Conservation (phyloP, 192 early-diverging fungal genomes). For the Coemansia sp. region DNA sequence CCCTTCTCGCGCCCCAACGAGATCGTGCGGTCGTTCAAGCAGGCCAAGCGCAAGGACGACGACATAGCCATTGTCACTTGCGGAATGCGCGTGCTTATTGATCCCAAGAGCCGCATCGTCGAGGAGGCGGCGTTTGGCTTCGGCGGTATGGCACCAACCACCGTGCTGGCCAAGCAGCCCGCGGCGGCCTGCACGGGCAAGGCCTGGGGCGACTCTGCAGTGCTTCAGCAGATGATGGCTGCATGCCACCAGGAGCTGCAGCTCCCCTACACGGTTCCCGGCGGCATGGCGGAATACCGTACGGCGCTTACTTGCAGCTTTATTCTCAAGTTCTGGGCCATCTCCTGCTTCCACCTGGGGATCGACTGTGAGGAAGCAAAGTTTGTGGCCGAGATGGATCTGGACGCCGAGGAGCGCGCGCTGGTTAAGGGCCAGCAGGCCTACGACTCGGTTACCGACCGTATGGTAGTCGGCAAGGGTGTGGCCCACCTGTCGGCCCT, state of each 20-base stretch:
- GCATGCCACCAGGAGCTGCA: slow-evolving; percentile 39
- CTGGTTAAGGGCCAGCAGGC: slow-evolving; percentile 45
- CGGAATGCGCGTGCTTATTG: slow-evolving; percentile 60
- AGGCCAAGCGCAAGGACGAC: slow-evolving; percentile 84
- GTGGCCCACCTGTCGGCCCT: slow-evolving; percentile 73
- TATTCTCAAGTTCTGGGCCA: slow-evolving; percentile 66
- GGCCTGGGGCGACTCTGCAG: slow-evolving; percentile 55
- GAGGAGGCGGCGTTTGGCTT: slow-evolving; percentile 65
- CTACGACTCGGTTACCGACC: slow-evolving; percentile 42
- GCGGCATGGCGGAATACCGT: slow-evolving; percentile 71
- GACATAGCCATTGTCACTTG: slow-evolving; percentile 87
- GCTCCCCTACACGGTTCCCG: slow-evolving; percentile 56
- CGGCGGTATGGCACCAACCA: slow-evolving; percentile 76
- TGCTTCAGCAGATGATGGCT: slow-evolving; percentile 49
- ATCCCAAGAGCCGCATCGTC: slow-evolving; percentile 43
- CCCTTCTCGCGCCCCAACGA: slow-evolving; percentile 61
- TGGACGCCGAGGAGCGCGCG: slow-evolving; percentile 14
- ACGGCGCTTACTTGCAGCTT: slow-evolving; percentile 60
- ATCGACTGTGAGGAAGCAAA: slow-evolving; percentile 14
- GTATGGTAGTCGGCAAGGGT: slow-evolving; percentile 60
- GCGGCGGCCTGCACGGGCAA: slow-evolving; percentile 51
- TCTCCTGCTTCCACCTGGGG: slow-evolving; percentile 18
- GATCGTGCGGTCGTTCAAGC: slow-evolving; percentile 75
- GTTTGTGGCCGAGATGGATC: slow-evolving; percentile 14
- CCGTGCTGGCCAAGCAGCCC: slow-evolving; percentile 57